Evolutionary conservation across 371 early-diverging fungal species (phyloP).

Genomic region (Rhizopus delemar): DNA sequence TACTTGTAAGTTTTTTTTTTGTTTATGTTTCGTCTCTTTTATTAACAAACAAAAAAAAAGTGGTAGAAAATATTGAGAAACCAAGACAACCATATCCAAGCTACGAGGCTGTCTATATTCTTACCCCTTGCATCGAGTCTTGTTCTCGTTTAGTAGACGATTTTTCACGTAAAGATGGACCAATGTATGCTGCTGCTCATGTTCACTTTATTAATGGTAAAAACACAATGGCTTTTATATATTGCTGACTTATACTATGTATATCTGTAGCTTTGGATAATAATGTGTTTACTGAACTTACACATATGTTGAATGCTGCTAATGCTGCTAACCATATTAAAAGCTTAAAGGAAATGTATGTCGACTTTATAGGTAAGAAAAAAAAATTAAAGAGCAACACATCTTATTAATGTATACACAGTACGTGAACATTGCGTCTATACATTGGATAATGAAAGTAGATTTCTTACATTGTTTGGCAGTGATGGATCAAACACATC

Average conservation of each 20-base stretch:
- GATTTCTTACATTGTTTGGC: constrained; percentile 67
- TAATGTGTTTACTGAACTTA: constrained; percentile 48
- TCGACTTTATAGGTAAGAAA: constrained; percentile 67
- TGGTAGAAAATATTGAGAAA: constrained; percentile 75
- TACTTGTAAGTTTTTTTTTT: constrained; percentile 24
- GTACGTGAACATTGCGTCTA: constrained; percentile 84
- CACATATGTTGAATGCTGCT: constrained; percentile 50
- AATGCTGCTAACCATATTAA: constrained; percentile 57
- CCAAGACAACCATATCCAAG: constrained; percentile 81
- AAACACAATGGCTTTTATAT: background rate
- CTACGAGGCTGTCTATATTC: constrained; percentile 90
- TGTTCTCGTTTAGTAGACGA: constrained; percentile 81
- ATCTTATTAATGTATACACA: constrained; percentile 15
- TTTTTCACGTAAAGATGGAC: constrained; percentile 58
- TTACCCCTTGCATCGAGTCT: constrained; percentile 80
- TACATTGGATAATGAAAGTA: constrained; percentile 69
- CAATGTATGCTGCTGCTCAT: constrained; percentile 79
- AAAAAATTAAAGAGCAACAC: background rate
- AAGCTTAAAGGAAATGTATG: constrained; percentile 71
- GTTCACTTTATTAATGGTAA: constrained; percentile 78
- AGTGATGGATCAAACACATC: constrained; percentile 31
- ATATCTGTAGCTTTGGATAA: constrained; percentile 20
- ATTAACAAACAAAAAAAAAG: constrained; percentile 10
- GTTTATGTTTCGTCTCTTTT: background rate
- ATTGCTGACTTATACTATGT: background rate